These are phyloP conservation scores for Blastobotrys malaysiensis DNA, from an alignment of 1,139 yeast species.

Conservation along the genomic window DNA sequence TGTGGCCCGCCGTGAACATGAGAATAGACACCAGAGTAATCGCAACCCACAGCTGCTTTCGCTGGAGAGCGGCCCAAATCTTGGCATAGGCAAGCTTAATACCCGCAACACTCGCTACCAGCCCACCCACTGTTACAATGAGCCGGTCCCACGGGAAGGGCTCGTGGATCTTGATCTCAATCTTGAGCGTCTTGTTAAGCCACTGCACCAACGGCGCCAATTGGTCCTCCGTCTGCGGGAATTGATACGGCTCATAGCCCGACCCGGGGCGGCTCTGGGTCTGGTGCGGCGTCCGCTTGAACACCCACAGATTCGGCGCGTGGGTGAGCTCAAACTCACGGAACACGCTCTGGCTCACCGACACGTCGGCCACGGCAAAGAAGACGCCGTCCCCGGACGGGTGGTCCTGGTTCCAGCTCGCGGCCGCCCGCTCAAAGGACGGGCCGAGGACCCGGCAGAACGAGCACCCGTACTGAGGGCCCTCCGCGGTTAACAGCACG, in stretches of 20 bases:
- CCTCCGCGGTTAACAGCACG: conserved; percentile 66
- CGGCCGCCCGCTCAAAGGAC: conserved; percentile 52
- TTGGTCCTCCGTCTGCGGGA: conserved; percentile 52
- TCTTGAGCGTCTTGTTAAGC: conserved; percentile 40
- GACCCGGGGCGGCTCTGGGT: conserved; percentile 32
- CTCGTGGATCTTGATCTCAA: conserved; percentile 43
- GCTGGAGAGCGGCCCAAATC: conserved; percentile 32
- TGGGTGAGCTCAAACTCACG: conserved; percentile 50
- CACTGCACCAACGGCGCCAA: conserved; percentile 36
- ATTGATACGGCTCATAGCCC: conserved; percentile 42
- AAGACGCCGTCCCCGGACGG: conserved; percentile 47
- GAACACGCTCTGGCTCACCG: conserved; percentile 51
- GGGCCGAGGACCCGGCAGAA: conserved; percentile 73
- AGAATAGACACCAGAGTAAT: conserved; percentile 54
- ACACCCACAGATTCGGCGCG: conserved; percentile 74
- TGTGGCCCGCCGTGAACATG: conserved; percentile 80
- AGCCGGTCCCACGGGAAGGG: conserved; percentile 55
- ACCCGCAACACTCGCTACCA: conserved; percentile 23
- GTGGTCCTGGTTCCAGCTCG: conserved; percentile 52
- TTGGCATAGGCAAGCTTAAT: conserved; percentile 31
- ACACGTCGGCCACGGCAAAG: conserved; percentile 72
- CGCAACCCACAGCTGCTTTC: conserved; percentile 62
- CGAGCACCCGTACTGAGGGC: conserved; percentile 68
- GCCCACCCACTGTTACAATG: conserved; percentile 41
- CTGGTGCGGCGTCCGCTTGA: conserved; percentile 49